Base-by-base conservation (phyloP, 2,329 filamentous ascomycete species). In the Paracoccidioides lutzii region DNA sequence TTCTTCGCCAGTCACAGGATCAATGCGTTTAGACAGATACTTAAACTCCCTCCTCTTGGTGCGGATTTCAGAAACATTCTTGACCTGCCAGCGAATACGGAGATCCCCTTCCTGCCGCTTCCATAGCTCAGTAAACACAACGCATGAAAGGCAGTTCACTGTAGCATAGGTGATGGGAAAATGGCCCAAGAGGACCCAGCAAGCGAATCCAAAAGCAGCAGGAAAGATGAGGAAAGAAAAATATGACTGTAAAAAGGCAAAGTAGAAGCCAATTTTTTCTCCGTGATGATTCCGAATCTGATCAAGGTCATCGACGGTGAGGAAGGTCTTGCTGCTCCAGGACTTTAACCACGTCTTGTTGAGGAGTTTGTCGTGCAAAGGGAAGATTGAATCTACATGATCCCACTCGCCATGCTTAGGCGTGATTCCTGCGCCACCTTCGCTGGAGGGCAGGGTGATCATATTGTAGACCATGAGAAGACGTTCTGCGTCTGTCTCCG, bases 121-220 rank as follows among this genome's bases (percentile, higher is more conserved):
- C 91, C 91, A 97, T 71, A 87, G 95, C 68, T 97, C 91, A 56
- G 95, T 86, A 66, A 96, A 96, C 50, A 91, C 75, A 2, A 93
- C 83, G 56, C 85, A 85, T 88, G 90, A 95, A n/a, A 95, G 73
- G 38, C 83, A 85, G 66, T 85, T 90, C 46, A 85, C 77, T 0
- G 90, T 69, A 12, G 87, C 88, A 64, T 94, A 96, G 52, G 90
- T 71, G 56, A 83, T 81, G 1, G 90, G 95, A 71, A 90, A 97
- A 56, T 85, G 81, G 7, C 89, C 89, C 0, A 95, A 76, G n/a
- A 95, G 75, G 35, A 90, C 70, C 87, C 89, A 96, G 10, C 85
- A 81, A 0, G 80, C 77, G 43, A 88, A 76, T 3, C 91, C 91
- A 62, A 93, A 83, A 4, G 77, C 82, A 0, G 90, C 87, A 0